Conservation (phyloP, 2,329 filamentous ascomycete genomes). For the Exophiala dermatitidis region DNA sequence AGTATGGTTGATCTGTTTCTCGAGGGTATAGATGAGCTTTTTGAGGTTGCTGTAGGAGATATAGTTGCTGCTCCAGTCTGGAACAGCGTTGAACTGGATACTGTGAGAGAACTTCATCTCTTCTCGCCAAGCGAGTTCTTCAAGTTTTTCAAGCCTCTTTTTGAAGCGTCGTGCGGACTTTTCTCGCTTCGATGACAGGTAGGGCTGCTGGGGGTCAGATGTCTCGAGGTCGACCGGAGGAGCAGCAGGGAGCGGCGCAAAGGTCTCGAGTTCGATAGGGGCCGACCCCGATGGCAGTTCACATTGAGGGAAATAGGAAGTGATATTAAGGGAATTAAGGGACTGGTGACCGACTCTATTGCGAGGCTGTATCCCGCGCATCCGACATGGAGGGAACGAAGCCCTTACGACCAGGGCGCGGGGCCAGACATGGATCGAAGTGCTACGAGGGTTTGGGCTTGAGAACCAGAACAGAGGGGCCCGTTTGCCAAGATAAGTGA, state of each 20-base stretch:
- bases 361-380: slow-evolving; percentile 18
- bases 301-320: neutral
- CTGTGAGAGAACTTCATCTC: slow-evolving; percentile 99
- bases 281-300: neutral
- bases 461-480: neutral
- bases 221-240: slow-evolving; percentile 20
- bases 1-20: slow-evolving; percentile 67
- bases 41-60: slow-evolving; percentile 98
- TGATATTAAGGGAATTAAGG: slow-evolving; percentile 3
- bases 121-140: slow-evolving; percentile 25
- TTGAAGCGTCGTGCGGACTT: slow-evolving; percentile 5
- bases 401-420: slow-evolving; percentile 1
- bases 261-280: too few species aligned
- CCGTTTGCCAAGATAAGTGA: too few species aligned
- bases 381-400: slow-evolving; percentile 16
- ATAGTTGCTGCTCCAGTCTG: slow-evolving; percentile 98
- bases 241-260: neutral
- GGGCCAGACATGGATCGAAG: neutral
- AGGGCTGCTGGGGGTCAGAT: slow-evolving; percentile 5
- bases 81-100: slow-evolving; percentile 98
- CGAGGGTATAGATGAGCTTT: slow-evolving; percentile 94
- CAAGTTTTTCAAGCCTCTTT: slow-evolving; percentile 24
- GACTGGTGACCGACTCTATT: slow-evolving; percentile 6
- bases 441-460: neutral
- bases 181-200: neutral